Conservation (phyloP, 2,329 filamentous ascomycete species). For the Fusarium avenaceum region DNA sequence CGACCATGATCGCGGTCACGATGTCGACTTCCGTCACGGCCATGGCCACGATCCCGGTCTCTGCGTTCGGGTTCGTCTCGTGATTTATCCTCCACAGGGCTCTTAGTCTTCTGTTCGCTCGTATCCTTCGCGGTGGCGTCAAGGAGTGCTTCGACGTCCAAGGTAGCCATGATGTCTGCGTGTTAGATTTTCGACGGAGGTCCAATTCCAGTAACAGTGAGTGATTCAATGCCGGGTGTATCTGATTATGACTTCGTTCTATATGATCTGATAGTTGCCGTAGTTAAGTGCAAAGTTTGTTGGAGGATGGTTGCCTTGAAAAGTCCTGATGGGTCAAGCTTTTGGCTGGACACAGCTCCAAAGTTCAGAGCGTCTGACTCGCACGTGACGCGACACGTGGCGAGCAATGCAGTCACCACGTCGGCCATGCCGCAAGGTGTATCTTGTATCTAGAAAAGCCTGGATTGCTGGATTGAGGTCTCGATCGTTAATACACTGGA, state of each 20-base stretch:
- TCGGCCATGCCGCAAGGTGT: conserved; percentile 3
- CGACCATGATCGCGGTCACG: conserved; percentile 65
- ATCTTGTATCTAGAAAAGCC: not conserved
- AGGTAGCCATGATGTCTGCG: conserved; percentile 60
- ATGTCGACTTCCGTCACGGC: conserved; percentile 67
- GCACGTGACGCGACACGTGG: conserved; percentile 47
- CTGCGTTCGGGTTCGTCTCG: conserved; percentile 61
- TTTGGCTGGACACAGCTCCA: conserved; percentile 33
- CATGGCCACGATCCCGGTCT: conserved; percentile 69
- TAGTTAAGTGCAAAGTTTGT: conserved; percentile 20
- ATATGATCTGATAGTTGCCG: conserved; percentile 28
- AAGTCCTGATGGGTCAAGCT: conserved; percentile 40
- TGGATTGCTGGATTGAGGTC: not conserved
- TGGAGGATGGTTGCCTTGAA: conserved; percentile 40
- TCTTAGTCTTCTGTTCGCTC: conserved; percentile 62
- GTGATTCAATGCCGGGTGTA: conserved; percentile 2
- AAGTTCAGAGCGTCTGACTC: not conserved
- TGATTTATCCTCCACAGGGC: conserved; percentile 67
- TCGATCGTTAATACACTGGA: not conserved
- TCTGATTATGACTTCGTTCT: conserved; percentile 17
- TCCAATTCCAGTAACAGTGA: conserved; percentile 16
- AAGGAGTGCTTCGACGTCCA: conserved; percentile 90
- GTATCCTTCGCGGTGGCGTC: conserved; percentile 82
- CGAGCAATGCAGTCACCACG: conserved; percentile 21
- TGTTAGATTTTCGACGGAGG: conserved; percentile 24